Percentiles rank a stretch among this genome's conserved stretches.
Conservation (phyloP, 805 yeast genomes). For the Candida verbasci region DNA sequence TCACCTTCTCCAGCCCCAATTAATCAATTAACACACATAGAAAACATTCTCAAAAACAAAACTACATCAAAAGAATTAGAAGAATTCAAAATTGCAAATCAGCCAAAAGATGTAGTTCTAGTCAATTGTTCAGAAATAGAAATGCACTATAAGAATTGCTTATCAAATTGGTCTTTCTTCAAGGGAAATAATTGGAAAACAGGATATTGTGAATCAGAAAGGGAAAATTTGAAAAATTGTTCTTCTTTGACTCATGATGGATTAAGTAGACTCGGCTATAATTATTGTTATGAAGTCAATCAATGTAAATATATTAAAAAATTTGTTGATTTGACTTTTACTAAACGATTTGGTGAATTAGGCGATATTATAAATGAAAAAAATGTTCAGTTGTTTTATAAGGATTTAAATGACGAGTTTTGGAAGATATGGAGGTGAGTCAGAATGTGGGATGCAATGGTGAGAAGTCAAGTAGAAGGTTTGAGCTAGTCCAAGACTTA, state of each 20-base stretch:
- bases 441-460: slow-evolving; percentile 14
- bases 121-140: slow-evolving; percentile 38
- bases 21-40: too few species aligned
- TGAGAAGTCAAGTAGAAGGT: too few species aligned
- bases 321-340: slow-evolving; percentile 32
- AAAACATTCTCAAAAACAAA: too few species aligned
- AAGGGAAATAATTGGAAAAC: slow-evolving; percentile 13
- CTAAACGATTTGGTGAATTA: slow-evolving; percentile 33
- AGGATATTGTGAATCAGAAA: slow-evolving; percentile 28
- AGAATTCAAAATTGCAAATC: slow-evolving; percentile 13
- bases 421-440: slow-evolving; percentile 27
- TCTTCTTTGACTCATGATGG: slow-evolving; percentile 32
- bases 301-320: slow-evolving; percentile 36
- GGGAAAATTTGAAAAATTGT: slow-evolving; percentile 24
- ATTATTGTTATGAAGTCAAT: slow-evolving; percentile 28
- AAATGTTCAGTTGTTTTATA: slow-evolving; percentile 20
- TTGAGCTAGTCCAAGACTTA: too few species aligned
- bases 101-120: slow-evolving; percentile 19
- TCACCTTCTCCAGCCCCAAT: too few species aligned
- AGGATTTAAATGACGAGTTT: slow-evolving; percentile 27
- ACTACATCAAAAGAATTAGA: not conserved
- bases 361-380: slow-evolving; percentile 29
- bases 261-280: slow-evolving; percentile 28
- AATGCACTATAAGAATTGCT: not conserved
- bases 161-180: slow-evolving; percentile 3